Conservation (phyloP, 2,329 filamentous ascomycete genomes). For the Zasmidium angulare region DNA sequence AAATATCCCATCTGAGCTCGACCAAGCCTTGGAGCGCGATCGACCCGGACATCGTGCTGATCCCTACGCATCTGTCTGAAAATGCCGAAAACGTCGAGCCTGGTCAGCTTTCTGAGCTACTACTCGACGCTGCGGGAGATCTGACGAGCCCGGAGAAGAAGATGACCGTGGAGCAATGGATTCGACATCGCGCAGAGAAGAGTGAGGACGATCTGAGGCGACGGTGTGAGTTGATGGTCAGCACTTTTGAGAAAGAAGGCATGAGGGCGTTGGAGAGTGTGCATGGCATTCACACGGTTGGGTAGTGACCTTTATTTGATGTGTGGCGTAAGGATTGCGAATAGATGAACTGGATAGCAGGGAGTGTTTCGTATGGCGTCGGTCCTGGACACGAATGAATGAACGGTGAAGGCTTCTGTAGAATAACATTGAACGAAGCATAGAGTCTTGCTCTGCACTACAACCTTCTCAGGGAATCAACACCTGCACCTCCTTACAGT, state of each 20-base stretch:
- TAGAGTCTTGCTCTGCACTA: too few species aligned
- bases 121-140: conserved; percentile 51
- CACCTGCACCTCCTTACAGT: too few species aligned
- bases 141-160: conserved; percentile 75
- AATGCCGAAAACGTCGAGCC: conserved; percentile 1
- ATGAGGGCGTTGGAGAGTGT: conserved; percentile 73
- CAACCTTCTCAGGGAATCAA: too few species aligned
- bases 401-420: too few species aligned
- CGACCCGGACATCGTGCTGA: conserved; percentile 73
- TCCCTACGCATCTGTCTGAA: conserved; percentile 40
- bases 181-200: conserved; percentile 73
- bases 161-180: conserved; percentile 95
- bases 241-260: conserved; percentile 80
- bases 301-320: neutral
- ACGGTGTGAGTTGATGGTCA: conserved; percentile 82
- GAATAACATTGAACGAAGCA: too few species aligned
- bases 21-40: conserved; percentile 67
- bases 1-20: conserved; percentile 52
- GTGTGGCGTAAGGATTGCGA: neutral
- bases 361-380: neutral
- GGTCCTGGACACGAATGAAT: too few species aligned
- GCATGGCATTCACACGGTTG: conserved; percentile 62
- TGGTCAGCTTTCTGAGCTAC: conserved; percentile 26
- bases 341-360: neutral
- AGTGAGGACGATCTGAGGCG: conserved; percentile 76